phyloP scores from a whole-genome alignment of 257 asterid genomes.

The Nemophila menziesii region DNA sequence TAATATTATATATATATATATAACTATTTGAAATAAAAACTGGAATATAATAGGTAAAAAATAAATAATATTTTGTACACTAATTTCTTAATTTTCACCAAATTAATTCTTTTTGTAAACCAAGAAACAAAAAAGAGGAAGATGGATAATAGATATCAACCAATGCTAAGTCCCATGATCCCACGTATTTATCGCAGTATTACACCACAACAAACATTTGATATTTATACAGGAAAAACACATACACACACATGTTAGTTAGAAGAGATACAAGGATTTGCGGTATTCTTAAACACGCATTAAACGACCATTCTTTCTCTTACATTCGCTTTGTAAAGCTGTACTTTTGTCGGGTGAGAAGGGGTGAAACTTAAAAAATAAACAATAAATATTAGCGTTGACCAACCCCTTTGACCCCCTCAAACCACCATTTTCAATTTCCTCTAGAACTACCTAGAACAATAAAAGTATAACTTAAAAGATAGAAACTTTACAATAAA shows the following conservation, averaged over 20 bases:
- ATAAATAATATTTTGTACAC: no score
- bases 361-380: not conserved
- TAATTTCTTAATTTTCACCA: no score
- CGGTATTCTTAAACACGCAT: not conserved
- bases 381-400: not conserved
- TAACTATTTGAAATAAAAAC: no score
- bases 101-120: no score
- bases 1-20: no score
- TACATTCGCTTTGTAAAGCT: no score
- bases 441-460: not conserved
- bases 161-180: constrained; percentile 10
- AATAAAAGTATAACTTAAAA: no score
- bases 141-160: no score
- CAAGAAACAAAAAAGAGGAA: no score
- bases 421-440: not conserved
- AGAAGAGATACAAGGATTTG: not conserved
- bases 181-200: constrained; percentile 36
- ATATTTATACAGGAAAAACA: not conserved
- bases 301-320: no score
- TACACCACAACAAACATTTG: not conserved
- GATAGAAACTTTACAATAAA: not conserved
- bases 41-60: no score
- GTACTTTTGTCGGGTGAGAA: not conserved
- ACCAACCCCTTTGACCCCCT: not conserved
- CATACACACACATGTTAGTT: not conserved